Evolutionary conservation across 1,139 yeast genomes (phyloP), one percentile per base, ranked within the genome.

Genomic region (Hemisphaericaspora subhashii): DNA sequence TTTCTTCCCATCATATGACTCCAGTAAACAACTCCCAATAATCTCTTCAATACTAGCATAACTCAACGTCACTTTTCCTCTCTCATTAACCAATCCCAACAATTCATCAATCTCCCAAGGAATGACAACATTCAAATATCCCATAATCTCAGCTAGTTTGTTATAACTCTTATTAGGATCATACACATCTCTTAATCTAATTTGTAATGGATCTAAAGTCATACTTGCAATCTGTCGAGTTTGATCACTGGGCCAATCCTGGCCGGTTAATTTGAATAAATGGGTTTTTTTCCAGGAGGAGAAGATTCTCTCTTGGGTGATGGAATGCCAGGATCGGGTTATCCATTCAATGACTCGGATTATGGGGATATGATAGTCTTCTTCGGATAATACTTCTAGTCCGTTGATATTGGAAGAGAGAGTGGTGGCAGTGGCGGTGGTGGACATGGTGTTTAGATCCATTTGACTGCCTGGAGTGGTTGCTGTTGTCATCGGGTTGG

Each of bases 31-130:
- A 55, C 84, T 76, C 17, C 80, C 79, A 3, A 81, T 79, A 33
- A 81, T 72, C 47, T 81, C 86, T 42, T 76, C 82, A 37, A 79
- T 77, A n/a, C 85, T 79, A 10, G 75, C 66, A 52, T 80, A 81
- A 43, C 66, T 68, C n/a, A 69, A 53, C 1, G 77, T 74, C 20
- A 78, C 72, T 48, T 73, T 75, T 31, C 77, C 79, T 41, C 79
- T 63, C 54, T 81, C 87, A 39, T 79, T 74, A 7, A 78, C 76
- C 35, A 81, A 58, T 23, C 80, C 82, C 35, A 80, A 51, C 23
- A 81, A 55, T 46, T 77, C 77, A 37, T 76, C 77, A 22, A 74
- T 64, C 38, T 78, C 80, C 86, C 86, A 81, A 11, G 80, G 76
- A 37, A 77, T 68, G 7, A 62, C 72, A 30, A 70, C 84, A 50